These are phyloP conservation scores for Echria macrotheca DNA, from an alignment of 495 filamentous ascomycete species.

Conservation along the genomic window DNA sequence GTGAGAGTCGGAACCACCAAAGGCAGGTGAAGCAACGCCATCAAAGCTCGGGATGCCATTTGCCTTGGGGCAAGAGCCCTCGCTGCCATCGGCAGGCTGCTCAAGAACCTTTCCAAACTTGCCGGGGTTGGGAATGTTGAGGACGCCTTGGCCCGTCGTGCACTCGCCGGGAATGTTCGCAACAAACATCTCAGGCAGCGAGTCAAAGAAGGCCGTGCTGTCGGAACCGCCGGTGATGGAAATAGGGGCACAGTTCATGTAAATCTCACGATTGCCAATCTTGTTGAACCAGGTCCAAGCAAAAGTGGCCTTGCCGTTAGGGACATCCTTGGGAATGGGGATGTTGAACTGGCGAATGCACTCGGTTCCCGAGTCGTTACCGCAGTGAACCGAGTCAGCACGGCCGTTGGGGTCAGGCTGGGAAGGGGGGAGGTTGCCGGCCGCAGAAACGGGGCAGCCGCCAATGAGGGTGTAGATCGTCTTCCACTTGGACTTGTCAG, in stretches of 20 bases:
- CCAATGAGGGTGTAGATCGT: slow-evolving; percentile 76
- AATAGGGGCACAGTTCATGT: slow-evolving; percentile 83
- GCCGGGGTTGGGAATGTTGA: slow-evolving; percentile 30
- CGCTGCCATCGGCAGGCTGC: slow-evolving; percentile 29
- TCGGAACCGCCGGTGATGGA: slow-evolving; percentile 45
- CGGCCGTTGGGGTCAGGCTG: slow-evolving; percentile 17
- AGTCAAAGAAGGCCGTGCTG: slow-evolving; percentile 23
- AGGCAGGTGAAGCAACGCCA: too few species aligned
- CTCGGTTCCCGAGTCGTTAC: slow-evolving; percentile 21
- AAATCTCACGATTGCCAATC: slow-evolving; percentile 80
- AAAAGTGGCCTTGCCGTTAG: slow-evolving; percentile 60
- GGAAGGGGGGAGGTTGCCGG: slow-evolving; percentile 36
- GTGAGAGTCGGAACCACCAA: too few species aligned
- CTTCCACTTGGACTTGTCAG: slow-evolving; percentile 54
- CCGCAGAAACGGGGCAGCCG: slow-evolving; percentile 55
- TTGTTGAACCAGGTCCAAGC: slow-evolving; percentile 91
- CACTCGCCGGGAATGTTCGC: slow-evolving; percentile 47
- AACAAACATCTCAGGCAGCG: slow-evolving; percentile 51
- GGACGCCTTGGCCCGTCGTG: slow-evolving; percentile 16
- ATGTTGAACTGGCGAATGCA: slow-evolving; percentile 33
- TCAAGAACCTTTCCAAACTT: slow-evolving; percentile 19
- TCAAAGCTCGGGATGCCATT: slow-evolving; percentile 17
- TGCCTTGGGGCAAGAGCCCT: slow-evolving; percentile 53
- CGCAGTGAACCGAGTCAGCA: slow-evolving; percentile 18
- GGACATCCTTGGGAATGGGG: slow-evolving; percentile 51